A percentile compares a stretch with the other conserved stretches of the same genome.
These are phyloP conservation scores for Dothideomycetes sp. DNA, from an alignment of 2,329 filamentous ascomycete genomes.

Conservation along the genomic window DNA sequence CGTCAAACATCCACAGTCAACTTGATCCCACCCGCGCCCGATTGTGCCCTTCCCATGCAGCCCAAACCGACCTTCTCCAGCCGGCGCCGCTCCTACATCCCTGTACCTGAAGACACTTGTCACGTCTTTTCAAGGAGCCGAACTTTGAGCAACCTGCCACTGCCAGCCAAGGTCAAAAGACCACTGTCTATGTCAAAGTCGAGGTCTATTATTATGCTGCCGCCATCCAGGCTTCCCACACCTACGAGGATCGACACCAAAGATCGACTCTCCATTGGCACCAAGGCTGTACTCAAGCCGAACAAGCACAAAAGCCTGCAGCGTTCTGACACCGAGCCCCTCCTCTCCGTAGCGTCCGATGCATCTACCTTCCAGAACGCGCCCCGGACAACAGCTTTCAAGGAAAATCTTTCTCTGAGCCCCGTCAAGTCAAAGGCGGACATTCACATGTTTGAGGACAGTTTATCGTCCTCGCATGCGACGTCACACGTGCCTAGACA, in stretches of 20 bases:
- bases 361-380: conserved; percentile 5
- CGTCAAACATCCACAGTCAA: conserved; percentile 15
- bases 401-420: conserved; percentile 22
- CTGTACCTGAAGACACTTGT: conserved; percentile 20
- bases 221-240: conserved; percentile 6
- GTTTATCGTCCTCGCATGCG: background rate
- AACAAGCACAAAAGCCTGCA: conserved; percentile 10
- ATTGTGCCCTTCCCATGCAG: conserved; percentile 7
- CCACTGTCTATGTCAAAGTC: background rate
- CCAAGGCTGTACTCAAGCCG: conserved; percentile 8
- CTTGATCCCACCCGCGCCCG: conserved; percentile 10
- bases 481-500: conserved; percentile 3
- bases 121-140: conserved; percentile 22
- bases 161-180: conserved; percentile 12
- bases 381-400: conserved; percentile 17
- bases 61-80: conserved; percentile 6
- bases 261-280: conserved; percentile 7
- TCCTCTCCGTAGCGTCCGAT: conserved; percentile 14
- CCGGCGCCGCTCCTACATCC: conserved; percentile 21
- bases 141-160: conserved; percentile 24
- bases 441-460: conserved; percentile 11
- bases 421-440: conserved; percentile 15
- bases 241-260: conserved; percentile 1
- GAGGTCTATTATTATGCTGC: background rate
- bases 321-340: conserved; percentile 23